A percentile compares a stretch with the other conserved stretches of the same genome.
These are phyloP conservation scores for Aspergillus flavus DNA, from an alignment of 2,329 filamentous ascomycete species.

Conservation along the genomic window DNA sequence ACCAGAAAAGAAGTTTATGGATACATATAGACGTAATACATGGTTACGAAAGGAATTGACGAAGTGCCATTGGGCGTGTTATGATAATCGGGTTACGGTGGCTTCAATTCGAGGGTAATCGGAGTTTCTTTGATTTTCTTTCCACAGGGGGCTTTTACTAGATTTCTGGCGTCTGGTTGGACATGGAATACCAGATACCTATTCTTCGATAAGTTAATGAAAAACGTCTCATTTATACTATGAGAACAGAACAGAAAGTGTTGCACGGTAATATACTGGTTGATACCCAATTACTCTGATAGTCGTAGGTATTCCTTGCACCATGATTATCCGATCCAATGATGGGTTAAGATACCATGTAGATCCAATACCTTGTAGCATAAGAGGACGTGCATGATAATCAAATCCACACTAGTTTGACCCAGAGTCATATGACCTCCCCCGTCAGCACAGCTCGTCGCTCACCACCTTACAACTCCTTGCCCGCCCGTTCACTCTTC, in stretches of 20 bases:
- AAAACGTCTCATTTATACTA: background rate
- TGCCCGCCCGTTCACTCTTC: background rate
- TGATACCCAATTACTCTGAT: background rate
- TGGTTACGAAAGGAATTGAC: background rate
- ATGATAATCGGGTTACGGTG: background rate
- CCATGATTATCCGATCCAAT: background rate
- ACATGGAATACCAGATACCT: background rate
- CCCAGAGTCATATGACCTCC: background rate
- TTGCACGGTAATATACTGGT: background rate
- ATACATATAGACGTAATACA: background rate
- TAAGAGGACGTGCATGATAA: too few species aligned
- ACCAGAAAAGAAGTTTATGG: background rate
- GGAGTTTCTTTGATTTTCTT: background rate
- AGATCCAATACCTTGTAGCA: too few species aligned
- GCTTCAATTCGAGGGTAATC: background rate
- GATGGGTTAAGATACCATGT: too few species aligned
- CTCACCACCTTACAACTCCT: background rate
- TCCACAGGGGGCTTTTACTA: background rate
- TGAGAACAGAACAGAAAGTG: too few species aligned
- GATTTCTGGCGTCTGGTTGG: background rate
- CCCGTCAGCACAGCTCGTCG: background rate
- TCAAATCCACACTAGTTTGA: too few species aligned
- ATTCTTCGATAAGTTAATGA: background rate
- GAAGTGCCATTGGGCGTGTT: background rate
- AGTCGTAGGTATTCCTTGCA: background rate